phyloP scores from a whole-genome alignment of 1,284 basidiomycete species.

The Afroboletus lepidellus region DNA sequence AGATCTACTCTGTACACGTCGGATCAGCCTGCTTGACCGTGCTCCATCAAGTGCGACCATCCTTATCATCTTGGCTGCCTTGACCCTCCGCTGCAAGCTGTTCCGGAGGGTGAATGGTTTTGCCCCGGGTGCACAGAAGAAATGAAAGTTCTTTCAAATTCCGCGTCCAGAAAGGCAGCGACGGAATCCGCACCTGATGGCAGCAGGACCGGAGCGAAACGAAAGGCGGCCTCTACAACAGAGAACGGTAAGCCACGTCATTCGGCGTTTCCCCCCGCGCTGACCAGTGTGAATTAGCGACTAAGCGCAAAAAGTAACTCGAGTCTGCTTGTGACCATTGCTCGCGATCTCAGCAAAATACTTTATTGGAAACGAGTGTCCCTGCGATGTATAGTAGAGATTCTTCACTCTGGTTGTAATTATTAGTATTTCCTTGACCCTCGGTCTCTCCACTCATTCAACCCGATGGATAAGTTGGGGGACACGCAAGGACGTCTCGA shows the following conservation, averaged over 20 bases:
- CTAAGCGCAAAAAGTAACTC: slow-evolving; percentile 32
- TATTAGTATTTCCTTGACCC: slow-evolving; percentile 26
- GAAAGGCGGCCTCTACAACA: slow-evolving; percentile 23
- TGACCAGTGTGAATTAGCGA: slow-evolving; percentile 12
- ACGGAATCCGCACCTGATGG: background rate
- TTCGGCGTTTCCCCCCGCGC: too few species aligned
- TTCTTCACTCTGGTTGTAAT: slow-evolving; percentile 14
- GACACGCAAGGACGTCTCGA: too few species aligned
- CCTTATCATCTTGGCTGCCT: slow-evolving; percentile 88
- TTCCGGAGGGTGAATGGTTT: slow-evolving; percentile 94
- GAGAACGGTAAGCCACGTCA: slow-evolving; percentile 24
- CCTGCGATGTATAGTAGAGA: slow-evolving; percentile 9
- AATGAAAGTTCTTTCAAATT: slow-evolving; percentile 25
- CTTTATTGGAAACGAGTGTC: slow-evolving; percentile 4
- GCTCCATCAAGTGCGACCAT: slow-evolving; percentile 69
- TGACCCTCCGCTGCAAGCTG: slow-evolving; percentile 67
- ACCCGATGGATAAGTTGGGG: too few species aligned
- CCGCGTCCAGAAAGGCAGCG: slow-evolving; percentile 7
- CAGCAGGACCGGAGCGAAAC: slow-evolving; percentile 24
- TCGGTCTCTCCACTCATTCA: too few species aligned
- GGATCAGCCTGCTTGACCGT: background rate
- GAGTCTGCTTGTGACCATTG: background rate
- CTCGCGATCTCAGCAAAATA: background rate
- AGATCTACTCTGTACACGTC: slow-evolving; percentile 18
- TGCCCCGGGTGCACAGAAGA: slow-evolving; percentile 63